Base-by-base conservation (phyloP, 352 stramenopile genomes). In the Plasmopara halstedii region DNA sequence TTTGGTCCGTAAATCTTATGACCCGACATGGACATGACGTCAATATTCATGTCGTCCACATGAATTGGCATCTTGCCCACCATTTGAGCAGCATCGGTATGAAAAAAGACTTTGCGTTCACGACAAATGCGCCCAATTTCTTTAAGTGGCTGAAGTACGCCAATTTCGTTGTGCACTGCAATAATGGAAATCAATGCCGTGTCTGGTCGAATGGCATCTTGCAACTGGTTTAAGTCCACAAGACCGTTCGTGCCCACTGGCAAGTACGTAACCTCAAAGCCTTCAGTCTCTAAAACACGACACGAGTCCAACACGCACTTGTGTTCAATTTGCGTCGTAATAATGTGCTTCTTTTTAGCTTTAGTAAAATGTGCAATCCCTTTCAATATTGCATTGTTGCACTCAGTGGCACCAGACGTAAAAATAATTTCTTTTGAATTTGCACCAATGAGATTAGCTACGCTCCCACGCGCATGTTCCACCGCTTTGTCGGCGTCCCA, bases 91-190 rank as follows among this genome's bases (percentile, higher is more conserved):
- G 95, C 94, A 74, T 99, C 97, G 14, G 88, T 97, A 74, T 99
- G 97, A 76, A 99, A 99, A 57, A 99, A 97, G 22, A 99, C 83
- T 62, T 97, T 97, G 53, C 78, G 66, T 17, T 74, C 70, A 38
- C 85, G 82, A 62, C 92, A 98, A 40, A 98, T 89, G 46, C 87
- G 68, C 19, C 94, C 94, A 64, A 99, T 98, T 53, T 98, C 89
- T 68, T 98, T 88, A 4, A 99, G 73, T 8, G 95, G 95, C 69
- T 99, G 97, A 21, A 98, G 53, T 22, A 98, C 97, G 26, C 97
- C 97, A 69, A 99, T 99, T 73, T 99, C 97, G 68, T 99, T 99
- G 82, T 99, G 98, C 36, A 99, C 96, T 2, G 95, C 96, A 83
- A 99, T 99, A 34, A 99, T 77, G 37, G 87, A 98, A 20, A 98